Percentiles rank a stretch among this genome's conserved stretches.
phyloP scores from a whole-genome alignment of 768 basidiomycete species.

The Lactifluus rugatus region DNA sequence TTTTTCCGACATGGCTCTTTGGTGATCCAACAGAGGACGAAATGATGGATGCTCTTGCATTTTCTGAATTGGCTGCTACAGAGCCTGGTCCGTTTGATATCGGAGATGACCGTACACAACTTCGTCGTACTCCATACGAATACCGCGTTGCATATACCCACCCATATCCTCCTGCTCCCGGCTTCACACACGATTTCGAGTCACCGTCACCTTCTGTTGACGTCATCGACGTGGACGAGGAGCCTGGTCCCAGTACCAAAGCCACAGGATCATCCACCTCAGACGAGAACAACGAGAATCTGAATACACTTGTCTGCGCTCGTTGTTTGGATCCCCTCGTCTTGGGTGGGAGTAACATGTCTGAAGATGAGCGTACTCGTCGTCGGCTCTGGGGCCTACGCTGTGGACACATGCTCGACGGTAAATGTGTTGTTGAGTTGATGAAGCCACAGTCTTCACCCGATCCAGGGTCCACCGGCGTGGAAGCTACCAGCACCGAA shows the following conservation, averaged over 20 bases:
- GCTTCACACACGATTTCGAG: conserved; percentile 62
- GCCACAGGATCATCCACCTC: conserved; percentile 23
- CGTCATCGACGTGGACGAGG: conserved; percentile 42
- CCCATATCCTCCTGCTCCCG: conserved; percentile 42
- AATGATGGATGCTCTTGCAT: conserved; percentile 17
- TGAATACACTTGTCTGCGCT: conserved; percentile 53
- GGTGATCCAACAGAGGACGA: conserved; percentile 16
- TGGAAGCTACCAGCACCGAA: background rate
- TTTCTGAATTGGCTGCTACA: conserved; percentile 10
- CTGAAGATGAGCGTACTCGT: conserved; percentile 31
- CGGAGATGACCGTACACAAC: background rate
- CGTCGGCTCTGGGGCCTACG: conserved; percentile 59
- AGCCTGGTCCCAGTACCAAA: conserved; percentile 17
- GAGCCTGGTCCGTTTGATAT: background rate
- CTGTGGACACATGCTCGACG: conserved; percentile 73
- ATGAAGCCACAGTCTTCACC: conserved; percentile 34
- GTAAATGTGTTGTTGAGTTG: conserved; percentile 56
- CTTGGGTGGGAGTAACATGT: conserved; percentile 37
- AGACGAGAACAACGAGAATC: conserved; percentile 25
- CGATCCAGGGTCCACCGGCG: background rate
- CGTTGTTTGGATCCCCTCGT: conserved; percentile 56
- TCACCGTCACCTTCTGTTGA: conserved; percentile 30
- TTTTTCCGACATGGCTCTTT: conserved; percentile 17
- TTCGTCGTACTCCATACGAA: conserved; percentile 26
- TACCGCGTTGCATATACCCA: conserved; percentile 61